A percentile compares a stretch with the other conserved stretches of the same genome.
These are phyloP conservation scores for Apophysomyces ossiformis DNA, from an alignment of 371 early-diverging fungal species.

Conservation along the genomic window DNA sequence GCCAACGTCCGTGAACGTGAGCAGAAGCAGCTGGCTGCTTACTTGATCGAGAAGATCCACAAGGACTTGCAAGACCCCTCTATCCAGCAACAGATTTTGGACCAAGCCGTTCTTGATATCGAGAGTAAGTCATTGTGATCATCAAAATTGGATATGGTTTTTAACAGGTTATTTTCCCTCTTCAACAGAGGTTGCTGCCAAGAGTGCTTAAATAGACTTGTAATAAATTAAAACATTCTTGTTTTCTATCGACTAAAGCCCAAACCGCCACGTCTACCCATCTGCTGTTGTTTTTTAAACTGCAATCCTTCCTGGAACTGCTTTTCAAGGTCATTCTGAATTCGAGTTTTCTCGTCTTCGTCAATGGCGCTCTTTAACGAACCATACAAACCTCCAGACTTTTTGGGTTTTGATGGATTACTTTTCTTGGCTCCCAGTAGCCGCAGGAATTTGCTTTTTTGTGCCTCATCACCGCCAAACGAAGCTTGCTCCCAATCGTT, in stretches of 20 bases:
- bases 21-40: conserved; percentile 87
- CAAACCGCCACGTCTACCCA: conserved; percentile 53
- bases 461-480: conserved; percentile 49
- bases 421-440: conserved; percentile 51
- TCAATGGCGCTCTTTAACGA: conserved; percentile 51
- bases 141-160: neutral
- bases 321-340: conserved; percentile 44
- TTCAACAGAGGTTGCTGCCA: conserved; percentile 29
- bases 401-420: conserved; percentile 21
- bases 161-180: neutral
- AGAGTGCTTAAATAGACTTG: conserved; percentile 26
- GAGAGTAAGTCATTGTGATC: conserved; percentile 44
- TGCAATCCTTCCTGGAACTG: conserved; percentile 53
- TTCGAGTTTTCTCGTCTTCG: conserved; percentile 40
- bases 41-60: conserved; percentile 87
- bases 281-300: conserved; percentile 49
- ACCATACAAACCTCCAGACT: conserved; percentile 42
- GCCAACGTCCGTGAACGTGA: conserved; percentile 90
- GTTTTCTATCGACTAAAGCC: conserved; percentile 32
- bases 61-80: conserved; percentile 82
- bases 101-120: conserved; percentile 59
- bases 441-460: conserved; percentile 52
- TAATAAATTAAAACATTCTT: neutral
- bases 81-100: conserved; percentile 64
- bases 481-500: conserved; percentile 57